Base-by-base conservation (phyloP, 1,139 yeast species). In the Pichia sorboxylosa region DNA sequence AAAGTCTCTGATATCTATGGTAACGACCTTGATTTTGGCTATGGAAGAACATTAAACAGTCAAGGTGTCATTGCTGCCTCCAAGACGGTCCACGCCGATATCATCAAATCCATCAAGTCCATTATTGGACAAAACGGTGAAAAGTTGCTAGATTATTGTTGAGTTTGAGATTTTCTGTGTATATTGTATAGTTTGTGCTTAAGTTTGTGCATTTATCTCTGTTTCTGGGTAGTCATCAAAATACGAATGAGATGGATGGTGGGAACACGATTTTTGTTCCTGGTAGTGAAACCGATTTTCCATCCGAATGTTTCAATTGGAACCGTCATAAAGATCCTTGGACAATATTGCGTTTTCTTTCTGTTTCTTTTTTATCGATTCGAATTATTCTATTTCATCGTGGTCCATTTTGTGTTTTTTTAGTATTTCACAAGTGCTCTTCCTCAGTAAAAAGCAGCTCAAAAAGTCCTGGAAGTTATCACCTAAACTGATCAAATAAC, bases 11-110 rank as follows among this genome's bases (percentile, higher is more conserved):
- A 90, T 52, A 73, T 87, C 50, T 54, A 69, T 36, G 94, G 96
- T 9, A 62, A 64, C 23, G 57, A 56, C n/a, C 67, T 90, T 41
- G 74, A 90, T 51, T 92, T 90, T 48, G 87, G 95, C n/a, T 63
- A 65, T 28, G 98, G 98, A 5, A 73, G 96, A 51, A 71, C 73
- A 26, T 66, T 92, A 42, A 52, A 66, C 35, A 82, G 93, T 35
- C 78, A 83, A 57, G 99, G 99, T 31, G 90, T 92, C 18, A 76
- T 92, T 51, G 98, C 97, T 9, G 78, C 92, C n/a, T 67, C 78
- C 41, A 66, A 66, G 30, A 61, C 63, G 14, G 60, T 80, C 27
- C 93, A 83, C 48, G 57, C 64, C 1, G 51, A 59, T 27, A 82
- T 85, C 2, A 73, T 85, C 26, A 59, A 57, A 10, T 76, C 80